These are phyloP conservation scores for Kalmanozyma brasiliensis DNA, from an alignment of 1,284 basidiomycete genomes.

Conservation along the genomic window DNA sequence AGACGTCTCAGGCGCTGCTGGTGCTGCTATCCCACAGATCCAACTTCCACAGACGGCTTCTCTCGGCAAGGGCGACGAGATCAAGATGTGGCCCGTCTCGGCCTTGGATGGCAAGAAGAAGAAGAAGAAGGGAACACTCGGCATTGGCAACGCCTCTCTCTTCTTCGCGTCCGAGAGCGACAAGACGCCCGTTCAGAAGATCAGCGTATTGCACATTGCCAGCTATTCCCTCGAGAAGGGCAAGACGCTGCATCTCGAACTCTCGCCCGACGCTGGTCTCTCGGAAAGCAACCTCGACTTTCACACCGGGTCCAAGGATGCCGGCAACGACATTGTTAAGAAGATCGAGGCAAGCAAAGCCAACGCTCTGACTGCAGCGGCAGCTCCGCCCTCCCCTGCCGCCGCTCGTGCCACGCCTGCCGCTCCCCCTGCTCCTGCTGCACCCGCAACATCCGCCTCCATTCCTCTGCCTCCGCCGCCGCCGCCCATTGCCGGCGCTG, in stretches of 20 bases:
- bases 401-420: conserved; percentile 12
- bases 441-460: conserved; percentile 13
- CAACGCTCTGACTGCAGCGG: conserved; percentile 38
- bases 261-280: conserved; percentile 50
- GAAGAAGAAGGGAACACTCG: conserved; percentile 66
- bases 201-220: conserved; percentile 57
- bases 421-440: conserved; percentile 19
- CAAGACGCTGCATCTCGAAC: conserved; percentile 60
- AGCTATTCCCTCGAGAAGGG: conserved; percentile 59
- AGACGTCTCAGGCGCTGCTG: conserved; percentile 16
- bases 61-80: conserved; percentile 60
- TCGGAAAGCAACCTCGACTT: conserved; percentile 52
- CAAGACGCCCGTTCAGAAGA: conserved; percentile 65
- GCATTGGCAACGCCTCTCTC: conserved; percentile 64
- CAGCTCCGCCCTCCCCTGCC: conserved; percentile 11
- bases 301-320: conserved; percentile 60
- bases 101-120: conserved; percentile 64
- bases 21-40: conserved; percentile 49
- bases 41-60: conserved; percentile 40
- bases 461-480: conserved; percentile 42
- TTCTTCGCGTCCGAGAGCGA: conserved; percentile 67
- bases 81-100: conserved; percentile 67
- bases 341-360: conserved; percentile 61
- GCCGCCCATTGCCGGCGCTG: conserved; percentile 25
- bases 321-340: conserved; percentile 55